Conservation (phyloP, 805 yeast species). For the Cyberlindnera nakhonratchasimensis region DNA sequence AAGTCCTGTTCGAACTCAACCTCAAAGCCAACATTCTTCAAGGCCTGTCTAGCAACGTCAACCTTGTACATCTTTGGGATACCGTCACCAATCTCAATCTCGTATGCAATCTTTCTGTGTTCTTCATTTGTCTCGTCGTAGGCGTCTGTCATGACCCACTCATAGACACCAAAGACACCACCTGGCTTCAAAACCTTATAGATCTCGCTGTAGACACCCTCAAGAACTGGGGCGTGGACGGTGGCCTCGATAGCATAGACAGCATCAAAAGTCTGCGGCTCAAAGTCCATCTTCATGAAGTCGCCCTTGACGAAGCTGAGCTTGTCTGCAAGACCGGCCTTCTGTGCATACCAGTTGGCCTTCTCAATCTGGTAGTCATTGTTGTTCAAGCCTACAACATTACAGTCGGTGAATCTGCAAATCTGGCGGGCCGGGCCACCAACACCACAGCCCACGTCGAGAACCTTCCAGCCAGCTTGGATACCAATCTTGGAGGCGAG, state of each 20-base stretch:
- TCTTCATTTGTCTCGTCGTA: slow-evolving; percentile 84
- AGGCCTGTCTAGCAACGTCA: slow-evolving; percentile 84
- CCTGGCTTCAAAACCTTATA: slow-evolving; percentile 96
- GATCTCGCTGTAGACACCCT: slow-evolving; percentile 93
- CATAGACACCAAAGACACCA: slow-evolving; percentile 96
- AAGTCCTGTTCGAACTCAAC: slow-evolving; percentile 72
- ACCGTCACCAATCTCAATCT: slow-evolving; percentile 98
- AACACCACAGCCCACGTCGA: slow-evolving; percentile 99
- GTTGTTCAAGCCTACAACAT: slow-evolving; percentile 88
- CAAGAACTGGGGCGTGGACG: slow-evolving; percentile 94
- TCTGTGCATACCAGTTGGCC: slow-evolving; percentile 76
- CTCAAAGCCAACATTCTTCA: slow-evolving; percentile 83
- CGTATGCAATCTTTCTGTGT: slow-evolving; percentile 93
- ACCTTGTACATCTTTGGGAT: slow-evolving; percentile 93
- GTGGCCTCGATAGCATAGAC: slow-evolving; percentile 99
- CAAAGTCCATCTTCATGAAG: slow-evolving; percentile 98
- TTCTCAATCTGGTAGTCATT: slow-evolving; percentile 95
- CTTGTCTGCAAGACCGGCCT: slow-evolving; percentile 63
- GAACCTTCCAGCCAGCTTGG: slow-evolving; percentile 74
- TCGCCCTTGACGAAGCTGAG: slow-evolving; percentile 92
- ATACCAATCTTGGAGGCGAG: slow-evolving; percentile 85
- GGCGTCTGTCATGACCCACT: slow-evolving; percentile 97
- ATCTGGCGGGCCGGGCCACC: slow-evolving; percentile 99
- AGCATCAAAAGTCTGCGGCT: slow-evolving; percentile 85
- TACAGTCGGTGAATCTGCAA: slow-evolving; percentile 82